Percentiles rank a stretch among this genome's conserved stretches.
Evolutionary conservation across 768 basidiomycete species (phyloP).

Genomic region (Pleurotus pulmonarius): DNA sequence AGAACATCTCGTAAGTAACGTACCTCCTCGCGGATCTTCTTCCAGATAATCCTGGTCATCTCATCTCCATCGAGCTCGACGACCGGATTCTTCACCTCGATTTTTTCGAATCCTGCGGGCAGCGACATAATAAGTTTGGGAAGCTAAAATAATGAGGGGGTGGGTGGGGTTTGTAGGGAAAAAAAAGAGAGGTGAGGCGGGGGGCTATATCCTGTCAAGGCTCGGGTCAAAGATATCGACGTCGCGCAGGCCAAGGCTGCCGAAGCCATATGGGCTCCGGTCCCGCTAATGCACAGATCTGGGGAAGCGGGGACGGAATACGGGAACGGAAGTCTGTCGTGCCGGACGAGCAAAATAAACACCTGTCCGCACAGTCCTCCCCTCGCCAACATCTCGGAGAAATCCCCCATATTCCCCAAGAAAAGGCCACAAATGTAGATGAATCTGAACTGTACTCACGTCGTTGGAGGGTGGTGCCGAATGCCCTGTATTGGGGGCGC

Average conservation of each 20-base stretch:
- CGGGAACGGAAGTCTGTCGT: slow-evolving; percentile 2
- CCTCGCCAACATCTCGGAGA: neutral
- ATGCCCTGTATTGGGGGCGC: slow-evolving; percentile 6
- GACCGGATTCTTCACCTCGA: slow-evolving; percentile 82
- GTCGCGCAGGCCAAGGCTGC: no score
- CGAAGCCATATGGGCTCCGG: no score
- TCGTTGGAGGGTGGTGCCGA: slow-evolving; percentile 7
- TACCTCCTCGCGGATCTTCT: slow-evolving; percentile 94
- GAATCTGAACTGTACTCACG: neutral
- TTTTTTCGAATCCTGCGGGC: slow-evolving; percentile 43
- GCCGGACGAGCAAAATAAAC: neutral
- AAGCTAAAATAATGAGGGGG: neutral
- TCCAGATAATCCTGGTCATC: slow-evolving; percentile 99
- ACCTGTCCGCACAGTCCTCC: neutral
- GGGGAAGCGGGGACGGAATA: slow-evolving; percentile 1
- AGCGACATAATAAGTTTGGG: neutral
- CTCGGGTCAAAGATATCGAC: no score
- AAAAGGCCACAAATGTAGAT: neutral
- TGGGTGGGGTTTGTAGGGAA: neutral
- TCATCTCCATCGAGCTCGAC: slow-evolving; percentile 98
- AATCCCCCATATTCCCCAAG: neutral
- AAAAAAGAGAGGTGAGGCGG: no score
- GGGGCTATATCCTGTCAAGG: neutral
- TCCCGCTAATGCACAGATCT: neutral
- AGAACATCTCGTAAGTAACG: slow-evolving; percentile 13